A percentile compares a stretch with the other conserved stretches of the same genome.
Evolutionary conservation across 805 yeast species (phyloP).

Genomic region (Saccharomycopsis sp.): DNA sequence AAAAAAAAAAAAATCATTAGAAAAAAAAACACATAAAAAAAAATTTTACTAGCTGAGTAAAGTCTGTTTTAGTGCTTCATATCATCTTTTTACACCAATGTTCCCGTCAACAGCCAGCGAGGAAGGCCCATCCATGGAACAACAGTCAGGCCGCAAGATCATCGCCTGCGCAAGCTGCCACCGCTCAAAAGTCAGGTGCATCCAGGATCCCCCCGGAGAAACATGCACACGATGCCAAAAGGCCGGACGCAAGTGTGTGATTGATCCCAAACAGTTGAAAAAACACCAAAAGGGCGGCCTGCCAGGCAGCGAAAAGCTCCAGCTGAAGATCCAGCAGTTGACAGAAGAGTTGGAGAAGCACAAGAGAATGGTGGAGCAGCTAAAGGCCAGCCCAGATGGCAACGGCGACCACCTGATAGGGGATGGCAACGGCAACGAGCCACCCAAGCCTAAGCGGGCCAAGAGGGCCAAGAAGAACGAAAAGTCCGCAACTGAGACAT

Average conservation of each 20-base stretch:
- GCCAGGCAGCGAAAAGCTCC: no score
- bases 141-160: no score
- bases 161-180: constrained; percentile 74
- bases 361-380: constrained; percentile 27
- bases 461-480: no score
- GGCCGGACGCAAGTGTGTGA: constrained; percentile 54
- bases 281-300: constrained; percentile 3
- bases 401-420: no score
- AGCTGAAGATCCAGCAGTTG: constrained; percentile 1
- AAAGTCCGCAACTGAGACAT: no score
- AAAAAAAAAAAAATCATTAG: constrained; percentile 2
- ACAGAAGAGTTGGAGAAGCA: constrained; percentile 37
- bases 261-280: constrained; percentile 43
- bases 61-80: no score
- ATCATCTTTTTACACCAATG: no score
- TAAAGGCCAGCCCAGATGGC: constrained; percentile 5
- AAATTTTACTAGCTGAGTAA: no score
- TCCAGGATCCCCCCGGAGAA: constrained; percentile 48
- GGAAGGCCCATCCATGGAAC: no score
- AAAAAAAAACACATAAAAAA: not conserved
- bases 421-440: no score
- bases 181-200: constrained; percentile 73
- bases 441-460: no score
- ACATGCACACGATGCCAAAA: constrained; percentile 71
- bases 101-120: no score